Percentiles rank a stretch among this genome's conserved stretches.
Evolutionary conservation across 2,329 filamentous ascomycete species (phyloP).

Genomic region (Pyrenophora seminiperda): DNA sequence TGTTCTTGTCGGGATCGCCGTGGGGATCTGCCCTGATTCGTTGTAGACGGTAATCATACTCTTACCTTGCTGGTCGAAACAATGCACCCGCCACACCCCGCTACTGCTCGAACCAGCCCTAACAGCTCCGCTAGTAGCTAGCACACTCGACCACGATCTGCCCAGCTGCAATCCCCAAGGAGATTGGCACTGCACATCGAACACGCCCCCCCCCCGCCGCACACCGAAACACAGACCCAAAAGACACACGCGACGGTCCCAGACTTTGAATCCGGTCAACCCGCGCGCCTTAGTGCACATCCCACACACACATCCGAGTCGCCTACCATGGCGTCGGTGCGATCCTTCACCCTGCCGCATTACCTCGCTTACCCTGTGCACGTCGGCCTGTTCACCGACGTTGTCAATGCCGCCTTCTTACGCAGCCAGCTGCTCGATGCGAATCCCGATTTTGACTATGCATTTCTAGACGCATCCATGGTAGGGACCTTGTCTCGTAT

Average conservation of each 20-base stretch:
- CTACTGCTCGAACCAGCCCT: slow-evolving; percentile 23
- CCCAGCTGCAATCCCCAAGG: slow-evolving; percentile 1
- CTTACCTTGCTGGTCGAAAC: too few species aligned
- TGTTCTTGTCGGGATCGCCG: slow-evolving; percentile 13
- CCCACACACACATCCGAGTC: slow-evolving; percentile 8
- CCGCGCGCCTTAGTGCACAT: slow-evolving; percentile 11
- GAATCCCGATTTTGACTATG: slow-evolving; percentile 88
- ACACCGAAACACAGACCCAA: neutral
- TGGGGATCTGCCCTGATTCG: slow-evolving; percentile 12
- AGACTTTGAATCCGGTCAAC: neutral
- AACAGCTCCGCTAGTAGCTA: neutral
- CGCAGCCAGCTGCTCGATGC: slow-evolving; percentile 83
- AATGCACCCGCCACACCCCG: slow-evolving; percentile 9
- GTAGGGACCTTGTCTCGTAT: slow-evolving; percentile 52
- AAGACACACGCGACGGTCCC: neutral
- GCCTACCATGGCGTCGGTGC: slow-evolving; percentile 58
- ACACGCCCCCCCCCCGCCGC: neutral
- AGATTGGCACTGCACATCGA: slow-evolving; percentile 7
- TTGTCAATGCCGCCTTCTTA: slow-evolving; percentile 78
- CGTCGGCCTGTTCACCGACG: slow-evolving; percentile 73
- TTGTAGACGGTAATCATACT: neutral
- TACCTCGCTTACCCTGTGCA: slow-evolving; percentile 73
- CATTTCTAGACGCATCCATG: slow-evolving; percentile 84
- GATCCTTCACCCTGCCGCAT: slow-evolving; percentile 76
- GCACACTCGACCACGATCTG: slow-evolving; percentile 3